Base-by-base conservation (phyloP, 2,329 filamentous ascomycete genomes). In the Fusarium duplospermum region DNA sequence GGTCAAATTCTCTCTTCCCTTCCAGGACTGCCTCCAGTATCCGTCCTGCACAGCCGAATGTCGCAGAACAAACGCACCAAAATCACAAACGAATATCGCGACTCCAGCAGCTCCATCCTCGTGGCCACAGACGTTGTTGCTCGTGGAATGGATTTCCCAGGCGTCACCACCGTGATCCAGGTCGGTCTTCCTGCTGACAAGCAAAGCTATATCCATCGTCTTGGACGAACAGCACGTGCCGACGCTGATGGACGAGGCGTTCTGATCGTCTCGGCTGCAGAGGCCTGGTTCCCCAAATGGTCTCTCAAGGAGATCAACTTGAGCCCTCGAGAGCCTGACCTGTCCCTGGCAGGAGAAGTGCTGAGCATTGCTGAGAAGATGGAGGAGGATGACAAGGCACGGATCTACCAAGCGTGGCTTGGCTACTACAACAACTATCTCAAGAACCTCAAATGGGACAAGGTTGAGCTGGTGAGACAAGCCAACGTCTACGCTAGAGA, bases 91-190 rank as follows among this genome's bases (percentile, higher is more conserved):
- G 83, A 86, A n/a, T 89, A 85, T 79, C 92, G 94, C 67, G 82
- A 83, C 36, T 81, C 87, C n/a, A 80, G 80, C 11, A 82, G 80
- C 16, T 85, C 84, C 40, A 86, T 93, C 60, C 84, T 93, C 47
- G 88, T 93, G 62, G 92, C 92, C 4, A 93, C 92, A 1, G 92
- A 94, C 77, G 91, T 94, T 40, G 89, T 92, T 27, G 91, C 91
- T 13, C 89, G 92, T 72, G 92, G 92, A 74, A 93, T 94, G 90
- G 92, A 93, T 77, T 93, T 93, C 80, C 91, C 91, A 0, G 86
- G 88, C n/a, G 90, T 93, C 40, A 91, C 89, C 18, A 89, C 91
- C 70, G 90, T 93, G 63, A 87, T 93, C 75, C 91, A 93, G 79
- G 82, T 90, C 20, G 90, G 91, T 63, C 80, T 90, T 6, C 89